A percentile compares a stretch with the other conserved stretches of the same genome.
These are phyloP conservation scores for Azolla pinnata DNA, from an alignment of 75 land plant genomes.

Conservation along the genomic window DNA sequence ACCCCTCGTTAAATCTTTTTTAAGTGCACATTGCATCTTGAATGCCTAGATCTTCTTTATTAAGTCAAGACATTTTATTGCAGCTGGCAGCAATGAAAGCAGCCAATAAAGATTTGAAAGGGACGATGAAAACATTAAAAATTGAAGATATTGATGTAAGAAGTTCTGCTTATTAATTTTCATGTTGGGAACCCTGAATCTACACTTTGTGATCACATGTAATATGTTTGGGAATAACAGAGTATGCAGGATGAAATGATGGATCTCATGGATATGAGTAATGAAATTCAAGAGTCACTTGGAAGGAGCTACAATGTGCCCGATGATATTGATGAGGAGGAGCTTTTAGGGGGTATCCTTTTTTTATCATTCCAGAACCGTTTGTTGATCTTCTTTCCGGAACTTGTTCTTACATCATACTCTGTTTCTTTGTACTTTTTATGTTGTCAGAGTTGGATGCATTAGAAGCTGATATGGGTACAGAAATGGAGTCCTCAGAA, in stretches of 20 bases:
- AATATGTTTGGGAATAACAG: constrained; percentile 23
- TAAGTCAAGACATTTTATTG: constrained; percentile 6
- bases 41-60: no score
- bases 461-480: constrained; percentile 89
- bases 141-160: constrained; percentile 90
- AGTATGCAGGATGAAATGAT: constrained; percentile 99
- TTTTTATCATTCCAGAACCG: neutral
- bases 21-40: no score
- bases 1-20: no score
- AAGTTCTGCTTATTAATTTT: neutral
- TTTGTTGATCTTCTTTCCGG: neutral
- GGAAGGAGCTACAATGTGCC: constrained; percentile 98
- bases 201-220: neutral
- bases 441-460: constrained; percentile 97
- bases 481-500: constrained; percentile 53
- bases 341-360: constrained; percentile 90
- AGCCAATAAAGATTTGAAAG: constrained; percentile 97
- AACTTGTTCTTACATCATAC: neutral
- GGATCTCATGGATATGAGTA: constrained; percentile 92
- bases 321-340: constrained; percentile 98
- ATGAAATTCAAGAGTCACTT: constrained; percentile 93
- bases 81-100: constrained; percentile 94
- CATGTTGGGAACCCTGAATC: neutral
- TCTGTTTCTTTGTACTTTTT: no score
- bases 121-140: constrained; percentile 93